A percentile compares a stretch with the other conserved stretches of the same genome.
Conservation (phyloP, 202 grass and related monocot genomes). For the Elaeis oleifera region DNA sequence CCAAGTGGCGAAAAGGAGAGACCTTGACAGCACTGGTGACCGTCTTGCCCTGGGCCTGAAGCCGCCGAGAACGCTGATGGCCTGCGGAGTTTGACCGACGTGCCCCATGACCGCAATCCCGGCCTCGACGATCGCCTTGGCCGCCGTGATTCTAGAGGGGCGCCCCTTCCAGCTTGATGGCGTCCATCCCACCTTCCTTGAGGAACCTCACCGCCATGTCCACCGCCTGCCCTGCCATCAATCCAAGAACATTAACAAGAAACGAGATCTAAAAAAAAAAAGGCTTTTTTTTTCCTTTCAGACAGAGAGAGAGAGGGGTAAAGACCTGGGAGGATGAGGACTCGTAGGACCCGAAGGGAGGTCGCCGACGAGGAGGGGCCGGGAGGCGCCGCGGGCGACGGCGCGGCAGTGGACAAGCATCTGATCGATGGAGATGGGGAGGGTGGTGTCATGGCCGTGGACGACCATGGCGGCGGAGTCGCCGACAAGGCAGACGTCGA, state of each 20-base stretch:
- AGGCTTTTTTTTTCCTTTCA: too few species aligned
- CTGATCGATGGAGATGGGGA: constrained; percentile 68
- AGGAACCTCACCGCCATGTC: constrained; percentile 67
- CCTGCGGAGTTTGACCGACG: constrained; percentile 76
- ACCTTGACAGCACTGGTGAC: constrained; percentile 83
- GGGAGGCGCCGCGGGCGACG: constrained; percentile 60
- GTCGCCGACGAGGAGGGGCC: constrained; percentile 84
- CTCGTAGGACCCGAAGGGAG: constrained; percentile 81
- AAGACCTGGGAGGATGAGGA: constrained; percentile 59
- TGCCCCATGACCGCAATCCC: constrained; percentile 92
- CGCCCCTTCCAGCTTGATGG: constrained; percentile 89
- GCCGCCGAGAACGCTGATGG: constrained; percentile 85
- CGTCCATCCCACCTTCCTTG: constrained; percentile 89
- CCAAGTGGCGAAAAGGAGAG: constrained; percentile 1
- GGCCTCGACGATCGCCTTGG: constrained; percentile 75
- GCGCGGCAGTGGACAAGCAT: constrained; percentile 92
- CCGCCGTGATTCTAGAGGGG: constrained; percentile 67
- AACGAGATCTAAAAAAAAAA: too few species aligned
- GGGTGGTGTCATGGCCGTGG: constrained; percentile 91
- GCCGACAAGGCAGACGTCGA: constrained; percentile 86
- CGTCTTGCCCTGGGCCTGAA: constrained; percentile 80
- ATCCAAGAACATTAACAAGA: constrained; percentile 1
- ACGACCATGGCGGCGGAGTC: constrained; percentile 99
- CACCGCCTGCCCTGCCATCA: constrained; percentile 42
- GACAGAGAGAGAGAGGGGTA: neutral